These are phyloP conservation scores for Pleoardoris graminearum DNA, from an alignment of 2,329 filamentous ascomycete genomes.

Conservation along the genomic window DNA sequence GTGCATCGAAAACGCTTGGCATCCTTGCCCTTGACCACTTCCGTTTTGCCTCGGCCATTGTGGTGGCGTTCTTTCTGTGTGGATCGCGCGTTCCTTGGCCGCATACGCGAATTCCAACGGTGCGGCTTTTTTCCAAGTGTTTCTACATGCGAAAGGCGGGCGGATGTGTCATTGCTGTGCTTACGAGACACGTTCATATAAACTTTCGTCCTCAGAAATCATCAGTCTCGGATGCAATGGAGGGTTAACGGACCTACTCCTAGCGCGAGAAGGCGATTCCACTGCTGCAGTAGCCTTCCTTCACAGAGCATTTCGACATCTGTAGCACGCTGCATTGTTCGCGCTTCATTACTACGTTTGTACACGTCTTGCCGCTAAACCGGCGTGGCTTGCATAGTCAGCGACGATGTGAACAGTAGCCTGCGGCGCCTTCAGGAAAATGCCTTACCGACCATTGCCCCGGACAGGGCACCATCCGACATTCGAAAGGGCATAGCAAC, in stretches of 20 bases:
- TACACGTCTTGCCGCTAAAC: neutral
- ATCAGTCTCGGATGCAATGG: too few species aligned
- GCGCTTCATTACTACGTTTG: neutral
- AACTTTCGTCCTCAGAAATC: neutral
- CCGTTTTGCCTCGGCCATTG: neutral
- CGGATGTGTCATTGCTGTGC: neutral
- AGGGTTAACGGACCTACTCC: too few species aligned
- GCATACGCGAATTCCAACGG: neutral
- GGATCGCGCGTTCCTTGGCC: neutral
- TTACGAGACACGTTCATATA: too few species aligned
- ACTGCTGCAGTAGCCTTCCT: neutral
- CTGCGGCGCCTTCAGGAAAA: too few species aligned
- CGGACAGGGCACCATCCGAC: neutral
- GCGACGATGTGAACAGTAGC: neutral
- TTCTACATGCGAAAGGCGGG: neutral
- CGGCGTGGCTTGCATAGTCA: neutral
- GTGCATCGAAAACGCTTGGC: conserved; percentile 1
- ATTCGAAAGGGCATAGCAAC: neutral
- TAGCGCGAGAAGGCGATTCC: too few species aligned
- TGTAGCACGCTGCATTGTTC: neutral
- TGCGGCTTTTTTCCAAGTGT: neutral
- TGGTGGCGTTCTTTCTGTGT: neutral
- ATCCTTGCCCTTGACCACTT: neutral
- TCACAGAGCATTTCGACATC: neutral
- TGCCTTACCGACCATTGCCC: neutral